phyloP scores from a whole-genome alignment of 2,329 filamentous ascomycete genomes.

The Helminthosporium solani region DNA sequence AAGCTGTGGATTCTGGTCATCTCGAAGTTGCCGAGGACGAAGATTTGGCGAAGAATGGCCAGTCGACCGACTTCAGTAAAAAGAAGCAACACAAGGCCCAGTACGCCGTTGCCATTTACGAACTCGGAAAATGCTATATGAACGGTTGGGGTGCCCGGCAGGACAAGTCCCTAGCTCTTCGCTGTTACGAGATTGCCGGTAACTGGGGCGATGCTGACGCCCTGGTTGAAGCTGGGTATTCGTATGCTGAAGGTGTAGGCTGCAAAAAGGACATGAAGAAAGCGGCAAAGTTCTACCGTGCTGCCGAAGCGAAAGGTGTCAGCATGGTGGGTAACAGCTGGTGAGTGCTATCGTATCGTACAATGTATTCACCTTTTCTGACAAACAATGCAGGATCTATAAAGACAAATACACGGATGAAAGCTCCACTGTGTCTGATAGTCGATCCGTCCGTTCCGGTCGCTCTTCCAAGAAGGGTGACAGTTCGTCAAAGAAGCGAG shows the following conservation, averaged over 20 bases:
- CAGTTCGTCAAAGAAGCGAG: constrained; percentile 58
- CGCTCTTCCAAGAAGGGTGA: constrained; percentile 44
- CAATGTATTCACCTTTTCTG: constrained; percentile 1
- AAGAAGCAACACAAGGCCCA: constrained; percentile 85
- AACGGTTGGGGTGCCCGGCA: constrained; percentile 97
- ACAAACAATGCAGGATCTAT: constrained; percentile 74
- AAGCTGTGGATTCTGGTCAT: constrained; percentile 81
- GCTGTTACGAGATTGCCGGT: constrained; percentile 95
- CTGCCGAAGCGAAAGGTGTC: constrained; percentile 89
- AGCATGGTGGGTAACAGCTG: constrained; percentile 98
- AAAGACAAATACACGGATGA: constrained; percentile 84
- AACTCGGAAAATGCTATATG: constrained; percentile 94
- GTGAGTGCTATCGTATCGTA: constrained; percentile 55
- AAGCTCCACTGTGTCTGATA: constrained; percentile 34
- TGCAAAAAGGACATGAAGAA: constrained; percentile 97
- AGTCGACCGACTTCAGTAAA: constrained; percentile 65
- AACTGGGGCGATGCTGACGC: constrained; percentile 96
- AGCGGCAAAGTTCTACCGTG: constrained; percentile 84
- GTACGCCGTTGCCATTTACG: constrained; percentile 93
- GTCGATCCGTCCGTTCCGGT: constrained; percentile 50
- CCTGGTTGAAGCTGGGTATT: constrained; percentile 90
- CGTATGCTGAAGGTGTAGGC: constrained; percentile 89
- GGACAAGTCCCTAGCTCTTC: constrained; percentile 81
- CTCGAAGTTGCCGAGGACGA: constrained; percentile 83
- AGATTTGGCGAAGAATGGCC: constrained; percentile 60